Conservation (phyloP, 805 yeast species). For the Ogataea nonfermentans region DNA sequence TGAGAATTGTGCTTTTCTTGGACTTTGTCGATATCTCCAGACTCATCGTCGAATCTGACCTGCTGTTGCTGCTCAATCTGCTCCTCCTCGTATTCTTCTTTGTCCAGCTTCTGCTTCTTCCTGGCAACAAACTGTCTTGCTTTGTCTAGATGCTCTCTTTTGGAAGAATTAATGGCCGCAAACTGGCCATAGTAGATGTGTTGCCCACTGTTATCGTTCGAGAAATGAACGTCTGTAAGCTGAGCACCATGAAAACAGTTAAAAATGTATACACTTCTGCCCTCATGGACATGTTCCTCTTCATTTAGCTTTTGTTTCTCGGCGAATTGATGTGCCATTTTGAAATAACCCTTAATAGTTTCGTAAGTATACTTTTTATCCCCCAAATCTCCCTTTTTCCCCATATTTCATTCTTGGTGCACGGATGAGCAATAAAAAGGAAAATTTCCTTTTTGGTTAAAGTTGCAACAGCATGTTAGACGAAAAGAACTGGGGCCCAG, state of each 20-base stretch:
- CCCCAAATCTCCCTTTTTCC: slow-evolving; percentile 1
- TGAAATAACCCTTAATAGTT: too few relatives aligned
- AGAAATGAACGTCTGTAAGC: slow-evolving; percentile 5
- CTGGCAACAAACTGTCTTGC: neutral
- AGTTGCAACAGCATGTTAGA: slow-evolving; percentile 6
- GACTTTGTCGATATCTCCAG: too few relatives aligned
- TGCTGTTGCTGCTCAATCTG: too few relatives aligned
- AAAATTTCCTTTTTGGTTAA: slow-evolving; percentile 9
- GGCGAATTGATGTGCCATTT: too few relatives aligned
- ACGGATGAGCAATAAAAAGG: slow-evolving; percentile 3
- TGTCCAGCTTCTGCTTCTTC: too few relatives aligned
- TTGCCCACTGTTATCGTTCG: slow-evolving; percentile 1
- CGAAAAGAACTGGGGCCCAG: slow-evolving; percentile 6
- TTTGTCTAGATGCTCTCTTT: neutral
- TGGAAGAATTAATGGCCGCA: neutral
- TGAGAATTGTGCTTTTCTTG: too few relatives aligned
- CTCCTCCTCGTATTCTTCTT: too few relatives aligned
- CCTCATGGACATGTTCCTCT: neutral
- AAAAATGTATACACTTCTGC: slow-evolving; percentile 3
- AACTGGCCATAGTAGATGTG: neutral
- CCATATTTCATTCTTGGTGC: slow-evolving; percentile 1
- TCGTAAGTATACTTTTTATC: too few relatives aligned
- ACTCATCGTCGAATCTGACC: too few relatives aligned
- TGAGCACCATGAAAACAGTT: slow-evolving; percentile 11
- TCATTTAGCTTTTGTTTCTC: neutral